These are phyloP conservation scores for Arthrinium puccinioides DNA, from an alignment of 2,329 filamentous ascomycete genomes.

Conservation along the genomic window DNA sequence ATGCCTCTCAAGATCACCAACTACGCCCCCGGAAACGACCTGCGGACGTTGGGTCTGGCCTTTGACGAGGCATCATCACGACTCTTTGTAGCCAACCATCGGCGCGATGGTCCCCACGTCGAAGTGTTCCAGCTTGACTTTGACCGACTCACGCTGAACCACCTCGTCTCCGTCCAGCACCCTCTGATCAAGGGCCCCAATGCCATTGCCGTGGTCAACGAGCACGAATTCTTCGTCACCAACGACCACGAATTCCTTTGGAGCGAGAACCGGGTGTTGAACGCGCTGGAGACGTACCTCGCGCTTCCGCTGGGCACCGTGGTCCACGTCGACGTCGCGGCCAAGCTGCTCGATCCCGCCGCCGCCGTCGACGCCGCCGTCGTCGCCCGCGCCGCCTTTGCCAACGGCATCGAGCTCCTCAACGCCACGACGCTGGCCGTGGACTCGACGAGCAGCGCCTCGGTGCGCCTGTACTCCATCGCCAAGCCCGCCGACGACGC, in stretches of 20 bases:
- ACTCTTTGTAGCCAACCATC: conserved; percentile 30
- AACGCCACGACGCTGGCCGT: conserved; percentile 30
- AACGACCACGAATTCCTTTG: conserved; percentile 30
- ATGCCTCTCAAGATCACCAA: conserved; percentile 15
- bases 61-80: conserved; percentile 26
- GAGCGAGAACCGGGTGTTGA: conserved; percentile 15
- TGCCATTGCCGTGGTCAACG: conserved; percentile 25
- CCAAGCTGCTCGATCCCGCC: conserved; percentile 8
- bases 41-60: conserved; percentile 32
- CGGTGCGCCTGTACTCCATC: conserved; percentile 23
- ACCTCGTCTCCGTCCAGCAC: conserved; percentile 28
- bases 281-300: conserved; percentile 26
- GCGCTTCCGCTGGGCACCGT: conserved; percentile 24
- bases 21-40: conserved; percentile 18
- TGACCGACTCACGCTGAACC: conserved; percentile 21
- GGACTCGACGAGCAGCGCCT: conserved; percentile 22
- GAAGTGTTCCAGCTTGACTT: conserved; percentile 32
- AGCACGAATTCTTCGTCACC: conserved; percentile 31
- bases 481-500: not conserved
- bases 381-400: conserved; percentile 27
- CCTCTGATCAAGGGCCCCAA: conserved; percentile 31
- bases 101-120: conserved; percentile 24
- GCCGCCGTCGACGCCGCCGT: conserved; percentile 13
- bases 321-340: conserved; percentile 25
- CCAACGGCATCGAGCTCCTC: conserved; percentile 33